phyloP scores from a whole-genome alignment of 2,329 filamentous ascomycete species.

The Scopulariopsis brevicaulis region DNA sequence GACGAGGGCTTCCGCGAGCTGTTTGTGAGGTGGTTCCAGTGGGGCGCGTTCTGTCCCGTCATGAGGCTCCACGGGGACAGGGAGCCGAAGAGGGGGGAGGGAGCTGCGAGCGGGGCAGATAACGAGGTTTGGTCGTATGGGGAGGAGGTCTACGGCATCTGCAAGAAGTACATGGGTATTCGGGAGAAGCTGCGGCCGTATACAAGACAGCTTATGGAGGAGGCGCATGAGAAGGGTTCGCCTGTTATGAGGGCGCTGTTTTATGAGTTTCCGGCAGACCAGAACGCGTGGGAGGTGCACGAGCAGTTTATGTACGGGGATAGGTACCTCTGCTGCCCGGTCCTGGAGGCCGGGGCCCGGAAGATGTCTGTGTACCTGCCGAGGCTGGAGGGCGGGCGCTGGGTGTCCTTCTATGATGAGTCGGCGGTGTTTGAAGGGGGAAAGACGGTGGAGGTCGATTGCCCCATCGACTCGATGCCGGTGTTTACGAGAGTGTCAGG shows the following conservation, averaged over 20 bases:
- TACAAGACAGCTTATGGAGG: slow-evolving; percentile 43
- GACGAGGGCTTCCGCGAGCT: slow-evolving; percentile 48
- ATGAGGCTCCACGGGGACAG: slow-evolving; percentile 57
- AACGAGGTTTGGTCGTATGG: slow-evolving; percentile 61
- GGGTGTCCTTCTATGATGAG: slow-evolving; percentile 7
- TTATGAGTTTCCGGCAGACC: slow-evolving; percentile 49
- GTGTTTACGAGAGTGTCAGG: slow-evolving; percentile 6
- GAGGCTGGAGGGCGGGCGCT: slow-evolving; percentile 7
- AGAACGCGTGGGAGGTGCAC: slow-evolving; percentile 41
- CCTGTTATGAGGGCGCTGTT: slow-evolving; percentile 53
- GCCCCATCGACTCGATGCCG: slow-evolving; percentile 9
- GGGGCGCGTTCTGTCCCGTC: slow-evolving; percentile 55
- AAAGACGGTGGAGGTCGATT: slow-evolving; percentile 7
- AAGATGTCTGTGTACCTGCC: slow-evolving; percentile 41
- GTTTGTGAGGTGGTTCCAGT: slow-evolving; percentile 59
- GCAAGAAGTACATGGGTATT: slow-evolving; percentile 44
- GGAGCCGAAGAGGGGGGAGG: slow-evolving; percentile 37
- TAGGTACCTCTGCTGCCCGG: slow-evolving; percentile 47
- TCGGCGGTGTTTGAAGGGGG: slow-evolving; percentile 7
- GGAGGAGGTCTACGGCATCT: slow-evolving; percentile 46
- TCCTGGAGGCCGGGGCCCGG: slow-evolving; percentile 33
- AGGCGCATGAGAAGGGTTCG: slow-evolving; percentile 46
- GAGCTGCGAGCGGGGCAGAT: slow-evolving; percentile 33
- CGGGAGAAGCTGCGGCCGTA: slow-evolving; percentile 48
- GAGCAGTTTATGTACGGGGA: slow-evolving; percentile 53